Conservation (phyloP, 257 asterid genomes). For the Solanum neorickii region DNA sequence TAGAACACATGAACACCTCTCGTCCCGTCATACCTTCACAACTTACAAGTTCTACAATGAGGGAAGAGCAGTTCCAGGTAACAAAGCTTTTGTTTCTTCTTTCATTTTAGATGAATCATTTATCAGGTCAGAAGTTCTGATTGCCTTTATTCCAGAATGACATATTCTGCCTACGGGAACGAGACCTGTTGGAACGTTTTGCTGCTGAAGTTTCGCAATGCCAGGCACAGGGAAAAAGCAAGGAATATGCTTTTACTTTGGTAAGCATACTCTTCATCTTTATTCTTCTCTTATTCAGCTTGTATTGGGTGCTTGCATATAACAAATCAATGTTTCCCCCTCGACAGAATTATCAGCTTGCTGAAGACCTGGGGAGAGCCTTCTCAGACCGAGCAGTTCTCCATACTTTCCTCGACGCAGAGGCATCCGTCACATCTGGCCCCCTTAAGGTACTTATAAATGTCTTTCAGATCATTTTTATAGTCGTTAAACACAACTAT, state of each 20-base stretch:
- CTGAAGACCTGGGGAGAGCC: slow-evolving; percentile 94
- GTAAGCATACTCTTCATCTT: slow-evolving; percentile 16
- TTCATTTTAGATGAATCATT: not conserved
- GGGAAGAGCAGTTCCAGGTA: slow-evolving; percentile 70
- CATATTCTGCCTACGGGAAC: slow-evolving; percentile 77
- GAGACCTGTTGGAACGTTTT: slow-evolving; percentile 72
- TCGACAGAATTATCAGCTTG: slow-evolving; percentile 78
- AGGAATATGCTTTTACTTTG: slow-evolving; percentile 54
- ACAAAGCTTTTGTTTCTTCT: not conserved
- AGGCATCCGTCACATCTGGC: slow-evolving; percentile 37
- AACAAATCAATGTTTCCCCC: not conserved
- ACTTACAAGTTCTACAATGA: slow-evolving; percentile 32
- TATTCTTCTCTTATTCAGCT: not conserved
- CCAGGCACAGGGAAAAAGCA: slow-evolving; percentile 74
- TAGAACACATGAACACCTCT: slow-evolving; percentile 80
- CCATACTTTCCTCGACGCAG: slow-evolving; percentile 57
- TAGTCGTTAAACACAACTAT: not conserved
- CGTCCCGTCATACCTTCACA: slow-evolving; percentile 53
- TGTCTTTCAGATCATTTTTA: not conserved
- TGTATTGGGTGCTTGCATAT: not conserved
- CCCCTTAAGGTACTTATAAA: slow-evolving; percentile 42
- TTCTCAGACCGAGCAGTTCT: slow-evolving; percentile 67
- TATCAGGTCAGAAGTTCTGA: not conserved
- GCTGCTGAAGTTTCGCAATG: slow-evolving; percentile 53
- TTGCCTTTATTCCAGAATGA: slow-evolving; percentile 37